phyloP scores from a whole-genome alignment of 345 rosid genomes.

The Erucastrum elatum region DNA sequence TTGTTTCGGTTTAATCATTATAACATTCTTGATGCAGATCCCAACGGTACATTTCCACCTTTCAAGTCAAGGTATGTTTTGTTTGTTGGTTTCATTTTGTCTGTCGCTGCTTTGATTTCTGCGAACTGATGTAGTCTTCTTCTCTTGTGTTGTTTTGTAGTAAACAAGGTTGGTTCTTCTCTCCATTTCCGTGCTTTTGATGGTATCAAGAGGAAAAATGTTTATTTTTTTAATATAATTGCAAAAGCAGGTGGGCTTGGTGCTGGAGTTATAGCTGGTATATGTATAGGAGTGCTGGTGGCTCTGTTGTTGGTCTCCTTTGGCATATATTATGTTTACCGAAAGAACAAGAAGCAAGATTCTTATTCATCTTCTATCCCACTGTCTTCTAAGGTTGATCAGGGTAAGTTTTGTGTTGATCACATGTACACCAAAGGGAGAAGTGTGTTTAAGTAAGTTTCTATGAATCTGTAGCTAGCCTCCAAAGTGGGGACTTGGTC shows the following conservation, averaged over 20 bases:
- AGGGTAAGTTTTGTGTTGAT: slow-evolving; percentile 38
- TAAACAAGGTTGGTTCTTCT: slow-evolving; percentile 49
- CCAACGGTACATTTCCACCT: slow-evolving; percentile 47
- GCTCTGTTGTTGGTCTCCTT: slow-evolving; percentile 46
- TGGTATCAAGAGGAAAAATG: background rate
- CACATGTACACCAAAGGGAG: background rate
- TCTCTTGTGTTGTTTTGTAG: slow-evolving; percentile 51
- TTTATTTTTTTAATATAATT: background rate
- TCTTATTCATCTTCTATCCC: slow-evolving; percentile 34
- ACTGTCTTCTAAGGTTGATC: slow-evolving; percentile 41
- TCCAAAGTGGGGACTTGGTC: slow-evolving; percentile 35
- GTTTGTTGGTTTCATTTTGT: background rate
- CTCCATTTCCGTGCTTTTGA: slow-evolving; percentile 30
- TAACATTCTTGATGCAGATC: slow-evolving; percentile 51
- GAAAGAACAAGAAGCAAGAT: slow-evolving; percentile 53
- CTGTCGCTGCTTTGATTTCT: background rate
- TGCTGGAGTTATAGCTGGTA: slow-evolving; percentile 68
- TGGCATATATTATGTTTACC: slow-evolving; percentile 46
- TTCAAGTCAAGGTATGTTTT: slow-evolving; percentile 53
- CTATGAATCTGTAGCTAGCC: slow-evolving; percentile 20
- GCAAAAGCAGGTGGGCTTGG: slow-evolving; percentile 50
- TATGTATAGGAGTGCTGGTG: slow-evolving; percentile 52
- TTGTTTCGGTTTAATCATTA: background rate
- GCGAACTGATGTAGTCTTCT: slow-evolving; percentile 7
- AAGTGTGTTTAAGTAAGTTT: background rate